A percentile compares a stretch with the other conserved stretches of the same genome.
Conservation (phyloP, 331 rosid genomes). For the Erythrophleum ivorense region DNA sequence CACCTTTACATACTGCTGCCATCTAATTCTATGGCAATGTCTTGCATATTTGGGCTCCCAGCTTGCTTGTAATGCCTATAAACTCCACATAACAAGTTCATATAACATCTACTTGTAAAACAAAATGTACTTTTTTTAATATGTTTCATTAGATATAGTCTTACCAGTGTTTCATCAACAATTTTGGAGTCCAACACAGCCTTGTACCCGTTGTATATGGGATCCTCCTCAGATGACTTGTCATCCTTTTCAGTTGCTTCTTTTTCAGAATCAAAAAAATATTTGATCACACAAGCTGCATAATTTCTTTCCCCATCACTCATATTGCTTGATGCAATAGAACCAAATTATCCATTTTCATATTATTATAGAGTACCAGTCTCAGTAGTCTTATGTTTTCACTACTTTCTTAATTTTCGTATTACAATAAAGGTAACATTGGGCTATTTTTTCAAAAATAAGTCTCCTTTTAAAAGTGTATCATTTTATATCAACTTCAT, state of each 20-base stretch:
- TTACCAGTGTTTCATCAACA: constrained; percentile 66
- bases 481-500: no score
- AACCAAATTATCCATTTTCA: neutral
- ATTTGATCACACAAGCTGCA: constrained; percentile 79
- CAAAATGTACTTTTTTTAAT: neutral
- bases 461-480: no score
- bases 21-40: constrained; percentile 63
- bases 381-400: no score
- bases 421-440: no score
- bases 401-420: no score
- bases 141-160: no score
- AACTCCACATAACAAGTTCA: constrained; percentile 15
- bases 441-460: no score
- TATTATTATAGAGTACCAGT: no score
- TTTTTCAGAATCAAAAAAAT: constrained; percentile 44
- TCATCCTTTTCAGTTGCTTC: constrained; percentile 33
- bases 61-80: constrained; percentile 82
- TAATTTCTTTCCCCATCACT: constrained; percentile 12
- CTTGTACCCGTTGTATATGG: constrained; percentile 67
- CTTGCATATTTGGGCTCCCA: constrained; percentile 89
- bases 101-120: neutral
- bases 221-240: constrained; percentile 52
- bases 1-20: constrained; percentile 77
- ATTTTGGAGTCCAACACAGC: constrained; percentile 84
- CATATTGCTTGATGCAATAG: neutral